phyloP scores from a whole-genome alignment of 2,329 filamentous ascomycete genomes.

The Beauveria brongniartii region DNA sequence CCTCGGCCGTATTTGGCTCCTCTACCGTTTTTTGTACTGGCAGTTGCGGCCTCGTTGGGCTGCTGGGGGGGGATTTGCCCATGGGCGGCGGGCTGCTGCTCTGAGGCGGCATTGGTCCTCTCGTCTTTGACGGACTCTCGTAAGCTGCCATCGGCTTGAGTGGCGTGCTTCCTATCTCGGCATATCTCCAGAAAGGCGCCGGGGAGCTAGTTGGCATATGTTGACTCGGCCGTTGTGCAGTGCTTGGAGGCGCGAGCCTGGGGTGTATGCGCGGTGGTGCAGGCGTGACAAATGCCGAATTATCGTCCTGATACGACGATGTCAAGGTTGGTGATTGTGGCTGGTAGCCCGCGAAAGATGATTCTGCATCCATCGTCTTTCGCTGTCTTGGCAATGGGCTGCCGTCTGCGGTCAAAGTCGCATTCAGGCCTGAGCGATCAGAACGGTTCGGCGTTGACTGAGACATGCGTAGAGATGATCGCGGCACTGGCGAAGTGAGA shows the following conservation, averaged over 20 bases:
- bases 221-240: slow-evolving; percentile 71
- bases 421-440: slow-evolving; percentile 30
- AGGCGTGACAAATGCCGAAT: slow-evolving; percentile 58
- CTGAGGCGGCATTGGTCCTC: slow-evolving; percentile 33
- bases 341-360: slow-evolving; percentile 40
- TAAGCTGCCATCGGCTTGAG: slow-evolving; percentile 41
- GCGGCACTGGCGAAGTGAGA: slow-evolving; percentile 46
- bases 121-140: slow-evolving; percentile 52
- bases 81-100: slow-evolving; percentile 51
- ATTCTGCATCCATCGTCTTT: slow-evolving; percentile 35
- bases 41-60: slow-evolving; percentile 38
- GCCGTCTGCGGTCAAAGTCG: slow-evolving; percentile 43
- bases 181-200: slow-evolving; percentile 83
- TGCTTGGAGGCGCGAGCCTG: slow-evolving; percentile 69
- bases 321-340: slow-evolving; percentile 54
- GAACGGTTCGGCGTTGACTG: slow-evolving; percentile 52
- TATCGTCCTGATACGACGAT: slow-evolving; percentile 55
- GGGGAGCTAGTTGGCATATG: slow-evolving; percentile 82
- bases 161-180: slow-evolving; percentile 67
- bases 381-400: slow-evolving; percentile 54
- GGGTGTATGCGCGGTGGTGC: slow-evolving; percentile 67
- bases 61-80: slow-evolving; percentile 44
- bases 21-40: slow-evolving; percentile 17
- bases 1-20: slow-evolving; percentile 20
- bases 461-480: slow-evolving; percentile 38